These are phyloP conservation scores for Cladosporium sp. DNA, from an alignment of 2,329 filamentous ascomycete genomes.

Conservation along the genomic window DNA sequence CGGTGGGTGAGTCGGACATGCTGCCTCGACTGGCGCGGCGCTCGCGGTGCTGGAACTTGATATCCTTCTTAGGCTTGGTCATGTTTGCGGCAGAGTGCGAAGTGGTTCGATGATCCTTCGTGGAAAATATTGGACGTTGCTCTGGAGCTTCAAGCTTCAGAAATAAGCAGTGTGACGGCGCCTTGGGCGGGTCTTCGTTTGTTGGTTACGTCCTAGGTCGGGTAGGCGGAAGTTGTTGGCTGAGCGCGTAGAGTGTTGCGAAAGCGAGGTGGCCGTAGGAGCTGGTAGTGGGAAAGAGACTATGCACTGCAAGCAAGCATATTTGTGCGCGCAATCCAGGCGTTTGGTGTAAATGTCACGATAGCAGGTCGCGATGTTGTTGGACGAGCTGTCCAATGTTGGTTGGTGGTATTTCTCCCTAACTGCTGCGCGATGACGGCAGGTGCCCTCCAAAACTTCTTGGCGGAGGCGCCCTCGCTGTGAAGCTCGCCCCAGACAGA, in stretches of 20 bases:
- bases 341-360: neutral
- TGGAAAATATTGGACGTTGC: neutral
- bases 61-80: slow-evolving; percentile 53
- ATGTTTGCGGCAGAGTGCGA: slow-evolving; percentile 28
- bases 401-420: neutral
- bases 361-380: neutral
- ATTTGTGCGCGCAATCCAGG: neutral
- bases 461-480: too few relatives aligned
- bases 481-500: too few relatives aligned
- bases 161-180: too few relatives aligned
- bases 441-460: neutral
- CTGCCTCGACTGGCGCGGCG: slow-evolving; percentile 59
- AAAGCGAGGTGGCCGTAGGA: neutral
- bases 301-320: slow-evolving; percentile 1
- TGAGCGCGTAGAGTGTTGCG: slow-evolving; percentile 7
- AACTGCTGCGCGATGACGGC: neutral
- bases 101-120: neutral
- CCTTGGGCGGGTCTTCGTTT: neutral
- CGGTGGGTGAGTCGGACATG: slow-evolving; percentile 49
- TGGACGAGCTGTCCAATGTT: neutral
- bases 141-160: neutral
- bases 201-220: neutral
- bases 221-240: slow-evolving; percentile 7
- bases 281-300: neutral
- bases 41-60: slow-evolving; percentile 56